phyloP scores from a whole-genome alignment of 495 filamentous ascomycete species.

The Penicillium daleae region DNA sequence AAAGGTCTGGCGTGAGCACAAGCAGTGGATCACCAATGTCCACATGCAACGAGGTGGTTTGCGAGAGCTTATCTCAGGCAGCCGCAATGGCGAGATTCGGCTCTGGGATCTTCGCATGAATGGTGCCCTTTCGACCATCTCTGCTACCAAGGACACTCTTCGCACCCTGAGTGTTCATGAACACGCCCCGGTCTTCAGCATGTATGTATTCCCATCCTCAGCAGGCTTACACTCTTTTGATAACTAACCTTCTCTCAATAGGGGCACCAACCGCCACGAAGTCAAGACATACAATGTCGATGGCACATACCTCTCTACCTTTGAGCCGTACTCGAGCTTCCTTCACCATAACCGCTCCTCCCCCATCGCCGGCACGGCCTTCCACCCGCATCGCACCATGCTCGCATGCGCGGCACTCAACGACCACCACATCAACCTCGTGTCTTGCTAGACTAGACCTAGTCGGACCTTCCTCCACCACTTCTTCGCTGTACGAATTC shows the following conservation, averaged over 20 bases:
- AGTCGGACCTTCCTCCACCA: neutral
- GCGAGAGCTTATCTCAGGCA: conserved; percentile 84
- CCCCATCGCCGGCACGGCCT: conserved; percentile 85
- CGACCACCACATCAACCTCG: conserved; percentile 52
- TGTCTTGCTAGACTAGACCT: conserved; percentile 48
- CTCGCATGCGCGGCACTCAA: conserved; percentile 74
- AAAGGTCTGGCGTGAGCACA: conserved; percentile 93
- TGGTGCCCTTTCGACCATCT: conserved; percentile 69
- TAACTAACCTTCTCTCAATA: conserved; percentile 38
- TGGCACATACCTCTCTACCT: conserved; percentile 71
- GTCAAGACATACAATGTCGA: conserved; percentile 93
- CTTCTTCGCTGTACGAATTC: conserved; percentile 5
- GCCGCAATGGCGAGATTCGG: conserved; percentile 87
- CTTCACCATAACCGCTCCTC: conserved; percentile 74
- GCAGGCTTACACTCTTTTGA: neutral
- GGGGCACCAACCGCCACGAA: conserved; percentile 82
- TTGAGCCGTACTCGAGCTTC: conserved; percentile 89
- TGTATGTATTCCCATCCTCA: conserved; percentile 62
- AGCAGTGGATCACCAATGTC: conserved; percentile 90
- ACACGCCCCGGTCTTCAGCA: conserved; percentile 93
- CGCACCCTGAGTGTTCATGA: conserved; percentile 91
- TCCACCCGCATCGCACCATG: conserved; percentile 94
- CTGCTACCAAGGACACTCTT: conserved; percentile 76
- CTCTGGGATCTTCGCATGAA: conserved; percentile 96
- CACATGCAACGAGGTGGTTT: conserved; percentile 97